These are phyloP conservation scores for Oryza glumipatula DNA, from an alignment of 176 grass and related monocot species.

Conservation along the genomic window DNA sequence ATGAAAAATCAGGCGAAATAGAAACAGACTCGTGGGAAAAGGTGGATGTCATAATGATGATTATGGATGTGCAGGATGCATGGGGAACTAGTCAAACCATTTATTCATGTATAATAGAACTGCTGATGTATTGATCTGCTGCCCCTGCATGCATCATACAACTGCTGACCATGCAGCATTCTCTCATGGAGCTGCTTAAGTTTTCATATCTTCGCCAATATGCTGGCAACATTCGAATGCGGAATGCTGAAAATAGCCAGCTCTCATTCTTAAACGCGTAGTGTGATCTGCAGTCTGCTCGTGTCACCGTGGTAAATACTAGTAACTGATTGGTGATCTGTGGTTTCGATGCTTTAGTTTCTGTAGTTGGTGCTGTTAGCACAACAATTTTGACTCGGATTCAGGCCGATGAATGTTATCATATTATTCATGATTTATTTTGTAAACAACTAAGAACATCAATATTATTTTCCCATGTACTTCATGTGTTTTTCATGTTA, in stretches of 20 bases:
- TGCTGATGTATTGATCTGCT: slow-evolving; percentile 8
- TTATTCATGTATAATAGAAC: slow-evolving; percentile 19
- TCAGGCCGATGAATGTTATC: slow-evolving; percentile 15
- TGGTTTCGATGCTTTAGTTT: slow-evolving; percentile 22
- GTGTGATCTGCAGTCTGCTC: not conserved
- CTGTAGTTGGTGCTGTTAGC: slow-evolving; percentile 44
- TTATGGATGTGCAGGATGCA: not conserved
- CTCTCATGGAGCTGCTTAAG: not conserved
- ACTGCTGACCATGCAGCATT: not conserved
- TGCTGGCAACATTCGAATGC: not conserved
- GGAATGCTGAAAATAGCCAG: slow-evolving; percentile 30
- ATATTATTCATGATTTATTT: slow-evolving; percentile 39
- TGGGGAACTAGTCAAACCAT: slow-evolving; percentile 6
- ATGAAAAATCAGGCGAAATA: slow-evolving; percentile 15
- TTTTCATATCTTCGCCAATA: slow-evolving; percentile 8
- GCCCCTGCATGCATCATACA: not conserved
- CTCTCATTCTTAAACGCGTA: slow-evolving; percentile 13
- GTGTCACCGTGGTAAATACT: slow-evolving; percentile 17
- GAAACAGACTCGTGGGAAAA: slow-evolving; percentile 15
- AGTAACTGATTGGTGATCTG: slow-evolving; percentile 46
- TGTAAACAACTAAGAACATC: slow-evolving; percentile 14
- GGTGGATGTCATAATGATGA: not conserved
- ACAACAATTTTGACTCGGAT: slow-evolving; percentile 49
- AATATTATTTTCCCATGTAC: not conserved
- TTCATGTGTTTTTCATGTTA: not conserved